Evolutionary conservation across 2,329 filamentous ascomycete species (phyloP), one percentile per base, ranked within the genome.

Genomic region (Dryadomyces sulphureus): DNA sequence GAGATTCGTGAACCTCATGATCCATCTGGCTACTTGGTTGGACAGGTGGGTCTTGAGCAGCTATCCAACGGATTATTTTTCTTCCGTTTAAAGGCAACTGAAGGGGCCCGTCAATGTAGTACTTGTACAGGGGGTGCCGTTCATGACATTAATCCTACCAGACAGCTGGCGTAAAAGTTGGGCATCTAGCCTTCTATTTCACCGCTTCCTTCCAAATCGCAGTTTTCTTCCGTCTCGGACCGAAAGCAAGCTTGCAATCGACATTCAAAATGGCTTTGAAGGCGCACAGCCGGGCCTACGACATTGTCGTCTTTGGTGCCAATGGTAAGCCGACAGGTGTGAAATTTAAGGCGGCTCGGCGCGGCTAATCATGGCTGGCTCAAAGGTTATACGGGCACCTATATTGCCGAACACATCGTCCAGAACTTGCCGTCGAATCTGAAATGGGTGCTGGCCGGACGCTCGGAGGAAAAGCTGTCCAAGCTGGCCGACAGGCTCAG

Each of bases 381-480:
- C 11, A 40, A 22, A 59, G 89, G 89, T 24, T 94, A 93, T 63
- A 95, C 89, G 0, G 89, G 89, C 35, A 80, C 77, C 53, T 70
- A 84, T 54, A 79, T 79, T 2, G 80, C 81, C 24, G 80, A 93
- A 60, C 78, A 92, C 61, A 81, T 94, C 56, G 71, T 78, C 45
- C 71, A 70, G 14, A 65, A 75, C 52, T 68, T 87, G 1, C 83
- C 88, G 0, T 85, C 82, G 17, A 75, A 86, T 59, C 62, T 94
- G 50, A 87, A 78, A 66, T 95, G 89, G 89, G 89, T 86, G 14
- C 69, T 95, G 46, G 85, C 87, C 40, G 89, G 89, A 25, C 82
- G 89, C 22, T 89, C 84, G n/a, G 66, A 72, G 42, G 66, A 70
- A 42, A 94, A 94, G 61, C 72, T 96, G 5, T 73, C 82, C 53